phyloP scores from a whole-genome alignment of 192 early-diverging fungal species.

The Phlyctochytrium bullatum region DNA sequence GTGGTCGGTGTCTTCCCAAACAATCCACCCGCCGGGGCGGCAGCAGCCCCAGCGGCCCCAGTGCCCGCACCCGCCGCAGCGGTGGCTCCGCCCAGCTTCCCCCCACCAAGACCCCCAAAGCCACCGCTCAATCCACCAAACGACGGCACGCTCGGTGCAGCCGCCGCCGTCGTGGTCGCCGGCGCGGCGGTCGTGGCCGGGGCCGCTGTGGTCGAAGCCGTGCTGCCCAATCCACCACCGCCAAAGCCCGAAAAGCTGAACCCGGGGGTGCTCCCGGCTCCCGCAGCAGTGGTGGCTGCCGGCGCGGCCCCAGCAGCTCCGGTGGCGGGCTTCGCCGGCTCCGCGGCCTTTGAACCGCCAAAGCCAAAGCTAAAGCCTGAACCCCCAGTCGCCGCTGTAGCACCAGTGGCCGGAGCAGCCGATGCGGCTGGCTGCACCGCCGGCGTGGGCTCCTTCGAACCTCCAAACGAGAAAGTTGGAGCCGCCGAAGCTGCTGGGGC shows the following conservation, averaged over 20 bases:
- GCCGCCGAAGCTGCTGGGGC: slow-evolving; percentile 25
- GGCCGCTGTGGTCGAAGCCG: slow-evolving; percentile 10
- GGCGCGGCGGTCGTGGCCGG: too few species aligned
- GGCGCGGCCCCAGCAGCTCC: slow-evolving; percentile 10
- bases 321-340: background rate
- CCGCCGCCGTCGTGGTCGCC: too few species aligned
- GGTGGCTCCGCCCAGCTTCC: too few species aligned
- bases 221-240: slow-evolving; percentile 16
- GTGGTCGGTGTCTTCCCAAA: background rate
- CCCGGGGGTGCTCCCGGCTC: slow-evolving; percentile 22
- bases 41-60: slow-evolving; percentile 6
- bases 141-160: too few species aligned
- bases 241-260: slow-evolving; percentile 27
- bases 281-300: slow-evolving; percentile 11
- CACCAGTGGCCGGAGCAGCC: background rate
- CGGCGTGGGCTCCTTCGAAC: background rate
- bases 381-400: slow-evolving; percentile 13
- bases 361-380: slow-evolving; percentile 8
- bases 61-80: slow-evolving; percentile 12
- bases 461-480: slow-evolving; percentile 21
- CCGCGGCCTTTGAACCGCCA: background rate
- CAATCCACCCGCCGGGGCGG: background rate
- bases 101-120: too few species aligned
- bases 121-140: too few species aligned
- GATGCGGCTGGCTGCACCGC: too few species aligned